phyloP scores from a whole-genome alignment of 1,284 basidiomycete genomes.

The Naganishia sp. region DNA sequence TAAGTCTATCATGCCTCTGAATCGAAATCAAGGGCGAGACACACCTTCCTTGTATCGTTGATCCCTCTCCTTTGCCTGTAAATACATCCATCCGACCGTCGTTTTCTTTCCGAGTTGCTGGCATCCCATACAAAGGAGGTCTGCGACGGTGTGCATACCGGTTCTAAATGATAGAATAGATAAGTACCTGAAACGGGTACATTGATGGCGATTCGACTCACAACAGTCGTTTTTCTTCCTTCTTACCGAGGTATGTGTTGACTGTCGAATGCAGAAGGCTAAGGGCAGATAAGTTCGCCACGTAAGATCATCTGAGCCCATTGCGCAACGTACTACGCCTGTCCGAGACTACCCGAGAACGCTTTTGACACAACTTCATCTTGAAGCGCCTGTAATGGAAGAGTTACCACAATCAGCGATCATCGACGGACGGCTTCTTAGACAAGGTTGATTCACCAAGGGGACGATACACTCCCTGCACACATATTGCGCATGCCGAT shows the following conservation, averaged over 20 bases:
- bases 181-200: background rate
- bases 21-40: slow-evolving; percentile 3
- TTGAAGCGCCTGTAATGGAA: slow-evolving; percentile 42
- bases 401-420: background rate
- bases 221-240: slow-evolving; percentile 50
- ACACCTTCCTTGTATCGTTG: slow-evolving; percentile 54
- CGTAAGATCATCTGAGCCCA: background rate
- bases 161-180: slow-evolving; percentile 40
- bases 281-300: background rate
- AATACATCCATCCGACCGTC: slow-evolving; percentile 52
- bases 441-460: slow-evolving; percentile 29
- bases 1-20: background rate
- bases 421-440: too few species aligned
- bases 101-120: slow-evolving; percentile 30
- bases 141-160: slow-evolving; percentile 52
- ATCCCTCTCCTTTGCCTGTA: slow-evolving; percentile 49
- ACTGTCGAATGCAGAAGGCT: slow-evolving; percentile 54
- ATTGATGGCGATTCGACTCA: slow-evolving; percentile 33
- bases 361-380: slow-evolving; percentile 53
- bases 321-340: slow-evolving; percentile 47
- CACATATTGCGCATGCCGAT: slow-evolving; percentile 43
- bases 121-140: slow-evolving; percentile 49
- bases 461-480: slow-evolving; percentile 49
- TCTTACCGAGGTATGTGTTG: slow-evolving; percentile 50
- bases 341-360: slow-evolving; percentile 51